phyloP scores from a whole-genome alignment of 202 grass and related monocot genomes.

The Zoysia matrella region DNA sequence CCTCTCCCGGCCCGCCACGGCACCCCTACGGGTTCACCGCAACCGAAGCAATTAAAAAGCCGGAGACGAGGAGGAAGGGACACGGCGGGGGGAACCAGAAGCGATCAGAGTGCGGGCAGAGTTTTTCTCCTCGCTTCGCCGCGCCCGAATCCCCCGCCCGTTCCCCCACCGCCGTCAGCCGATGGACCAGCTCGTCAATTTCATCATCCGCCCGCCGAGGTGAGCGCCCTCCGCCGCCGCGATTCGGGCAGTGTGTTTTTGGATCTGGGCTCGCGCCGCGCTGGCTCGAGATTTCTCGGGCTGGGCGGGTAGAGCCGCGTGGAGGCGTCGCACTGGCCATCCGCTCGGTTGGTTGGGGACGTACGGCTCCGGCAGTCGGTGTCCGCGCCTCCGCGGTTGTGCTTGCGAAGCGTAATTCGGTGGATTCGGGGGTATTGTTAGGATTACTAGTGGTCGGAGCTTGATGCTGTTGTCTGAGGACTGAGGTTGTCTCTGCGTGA shows the following conservation, averaged over 20 bases:
- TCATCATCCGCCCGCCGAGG: constrained; percentile 96
- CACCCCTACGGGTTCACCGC: constrained; percentile 17
- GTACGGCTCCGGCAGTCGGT: not conserved
- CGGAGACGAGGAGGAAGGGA: not conserved
- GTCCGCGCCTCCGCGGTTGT: not conserved
- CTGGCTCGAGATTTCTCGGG: not conserved
- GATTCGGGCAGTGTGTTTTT: constrained; percentile 27
- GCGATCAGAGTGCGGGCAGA: constrained; percentile 29
- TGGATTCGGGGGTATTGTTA: constrained; percentile 21
- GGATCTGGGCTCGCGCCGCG: constrained; percentile 46
- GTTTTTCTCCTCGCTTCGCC: constrained; percentile 11
- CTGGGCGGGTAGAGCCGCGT: not conserved
- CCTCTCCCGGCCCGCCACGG: not conserved
- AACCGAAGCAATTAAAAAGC: constrained; percentile 49
- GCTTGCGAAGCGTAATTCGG: not conserved
- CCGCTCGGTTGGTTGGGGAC: not conserved
- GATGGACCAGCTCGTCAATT: too few species aligned
- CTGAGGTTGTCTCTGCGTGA: not conserved
- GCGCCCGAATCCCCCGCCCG: constrained; percentile 1
- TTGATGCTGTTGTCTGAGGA: not conserved
- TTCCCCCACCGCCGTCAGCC: not conserved
- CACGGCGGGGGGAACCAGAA: constrained; percentile 29
- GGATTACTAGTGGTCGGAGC: not conserved
- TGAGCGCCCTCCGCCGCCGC: constrained; percentile 40
- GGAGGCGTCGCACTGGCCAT: too few species aligned